Base-by-base conservation (phyloP, 257 asterid species). In the Penstemon barbatus region DNA sequence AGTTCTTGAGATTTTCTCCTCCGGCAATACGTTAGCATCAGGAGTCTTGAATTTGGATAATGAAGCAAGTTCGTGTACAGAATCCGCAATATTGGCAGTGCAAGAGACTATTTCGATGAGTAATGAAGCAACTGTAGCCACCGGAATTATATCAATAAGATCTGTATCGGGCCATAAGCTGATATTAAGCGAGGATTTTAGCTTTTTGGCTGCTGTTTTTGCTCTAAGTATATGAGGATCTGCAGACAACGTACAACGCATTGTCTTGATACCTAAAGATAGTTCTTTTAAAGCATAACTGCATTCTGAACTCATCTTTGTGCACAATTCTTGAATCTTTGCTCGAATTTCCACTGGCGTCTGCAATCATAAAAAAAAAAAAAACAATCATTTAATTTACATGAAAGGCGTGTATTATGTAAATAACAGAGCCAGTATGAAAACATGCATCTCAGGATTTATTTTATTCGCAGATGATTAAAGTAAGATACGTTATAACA, bases 241-340 rank as follows among this genome's bases (percentile, higher is more conserved):
- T 4, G 54, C 49, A 4, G 51, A 3, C 8, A 55, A 43, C 0
- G 82, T 49, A 8, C 62, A 61, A 0, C 79, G 79, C 86, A 74
- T 81, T 37, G 65, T 67, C 65, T 75, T 71, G 33, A 85, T 58
- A 3, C 64, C 69, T 4, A 37, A 46, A 40, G 86, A 74, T 36
- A 83, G 7, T 12, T 75, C 77, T 69, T 63, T 80, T 41, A 85
- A 59, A 0, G 78, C 82, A 4, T 57, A 44, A 51, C 84, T 61
- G 3, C 79, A 82, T 65, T 84, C 82, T 4, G 42, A 64, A 70
- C 83, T 73, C 75, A 87, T 77, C 12, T 61, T 64, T 10, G 37
- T 57, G 77, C 81, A 78, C 1, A 74, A 38, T 13, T 82, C 78
- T 66, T 80, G 68, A 33, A 65, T 71, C 74, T 61, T 81, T 46